Base-by-base conservation (phyloP, 495 filamentous ascomycete genomes). In the Trichoderma virens region DNA sequence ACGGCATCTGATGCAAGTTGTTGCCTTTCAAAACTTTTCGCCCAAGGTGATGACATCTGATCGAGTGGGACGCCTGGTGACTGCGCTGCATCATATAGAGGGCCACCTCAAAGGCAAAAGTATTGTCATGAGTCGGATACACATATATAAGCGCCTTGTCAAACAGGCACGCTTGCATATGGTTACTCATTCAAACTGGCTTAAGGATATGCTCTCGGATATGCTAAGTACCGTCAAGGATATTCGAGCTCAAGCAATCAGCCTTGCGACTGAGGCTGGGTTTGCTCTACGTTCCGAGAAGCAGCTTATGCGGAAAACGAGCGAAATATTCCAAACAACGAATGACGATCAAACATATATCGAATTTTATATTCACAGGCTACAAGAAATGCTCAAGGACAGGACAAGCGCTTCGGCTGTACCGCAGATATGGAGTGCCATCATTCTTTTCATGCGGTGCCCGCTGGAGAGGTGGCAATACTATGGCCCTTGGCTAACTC, bases 391-490 rank as follows among this genome's bases (percentile, higher is more conserved):
- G 84, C 74, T 89, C 43, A 78, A 81, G 28, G 81, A 85, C 45
- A 83, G 86, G 51, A 81, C 87, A n/a, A 84, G 84, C 11, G 76
- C 78, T 28, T 71, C 79, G 0, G 81, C 85, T 64, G 91, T 94
- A n/a, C 92, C 94, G 6, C 87, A 90, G 62, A 89, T 97, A 34
- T 98, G 93, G 93, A 90, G 87, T 60, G 81, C 90, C 25, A 79
- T 94, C 5, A 80, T 93, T 9, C 80, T 97, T 3, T 83, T 97
- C 25, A 79, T 96, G 34, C 84, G 88, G 56, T 82, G 79, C 41
- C 82, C 83, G 27, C 70, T 92, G 18, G 84, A 90, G 34, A 78
- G 83, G 65, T 97, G 91, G 91, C 82, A 87, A 61, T 84, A 84
- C 70, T 84, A 90, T 64, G 82, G 78, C 23, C 79, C 80, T 5